These are phyloP conservation scores for Pseudocercospora pini-densiflorae DNA, from an alignment of 2,329 filamentous ascomycete species.

Conservation along the genomic window DNA sequence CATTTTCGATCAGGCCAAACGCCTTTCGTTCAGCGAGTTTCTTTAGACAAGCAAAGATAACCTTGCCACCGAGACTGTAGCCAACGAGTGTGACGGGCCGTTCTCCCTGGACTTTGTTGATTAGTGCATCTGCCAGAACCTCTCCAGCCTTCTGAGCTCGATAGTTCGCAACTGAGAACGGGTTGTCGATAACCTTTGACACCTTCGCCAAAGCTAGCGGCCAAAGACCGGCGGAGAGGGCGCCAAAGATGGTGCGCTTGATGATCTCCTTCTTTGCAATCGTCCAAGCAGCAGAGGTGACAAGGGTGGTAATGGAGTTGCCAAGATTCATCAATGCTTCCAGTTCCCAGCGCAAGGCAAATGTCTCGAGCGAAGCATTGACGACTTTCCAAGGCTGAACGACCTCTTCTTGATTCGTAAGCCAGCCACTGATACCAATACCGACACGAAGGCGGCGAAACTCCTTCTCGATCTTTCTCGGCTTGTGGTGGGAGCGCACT, in stretches of 20 bases:
- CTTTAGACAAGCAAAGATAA: conserved; percentile 82
- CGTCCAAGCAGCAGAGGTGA: conserved; percentile 81
- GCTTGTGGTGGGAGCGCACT: conserved; percentile 63
- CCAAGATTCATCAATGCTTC: conserved; percentile 78
- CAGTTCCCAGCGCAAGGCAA: conserved; percentile 82
- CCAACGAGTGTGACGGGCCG: conserved; percentile 46
- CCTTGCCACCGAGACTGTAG: conserved; percentile 49
- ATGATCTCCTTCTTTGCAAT: conserved; percentile 76
- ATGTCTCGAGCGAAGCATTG: conserved; percentile 74
- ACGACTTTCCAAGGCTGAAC: conserved; percentile 78
- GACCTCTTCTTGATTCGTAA: conserved; percentile 73
- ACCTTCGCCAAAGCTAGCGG: conserved; percentile 54
- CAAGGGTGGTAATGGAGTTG: conserved; percentile 73
- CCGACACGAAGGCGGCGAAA: conserved; percentile 70
- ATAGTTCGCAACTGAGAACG: conserved; percentile 45
- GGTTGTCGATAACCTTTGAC: conserved; percentile 46
- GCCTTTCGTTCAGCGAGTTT: conserved; percentile 76
- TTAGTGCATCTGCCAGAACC: conserved; percentile 47
- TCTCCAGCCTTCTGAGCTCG: conserved; percentile 46
- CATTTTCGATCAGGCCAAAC: conserved; percentile 83
- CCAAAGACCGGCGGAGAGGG: conserved; percentile 54
- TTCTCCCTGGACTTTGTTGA: conserved; percentile 48
- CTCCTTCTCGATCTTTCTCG: conserved; percentile 55
- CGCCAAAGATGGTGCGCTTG: conserved; percentile 59
- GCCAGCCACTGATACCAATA: conserved; percentile 81